These are phyloP conservation scores for Meira nashicola DNA, from an alignment of 1,284 basidiomycete genomes.

Conservation along the genomic window DNA sequence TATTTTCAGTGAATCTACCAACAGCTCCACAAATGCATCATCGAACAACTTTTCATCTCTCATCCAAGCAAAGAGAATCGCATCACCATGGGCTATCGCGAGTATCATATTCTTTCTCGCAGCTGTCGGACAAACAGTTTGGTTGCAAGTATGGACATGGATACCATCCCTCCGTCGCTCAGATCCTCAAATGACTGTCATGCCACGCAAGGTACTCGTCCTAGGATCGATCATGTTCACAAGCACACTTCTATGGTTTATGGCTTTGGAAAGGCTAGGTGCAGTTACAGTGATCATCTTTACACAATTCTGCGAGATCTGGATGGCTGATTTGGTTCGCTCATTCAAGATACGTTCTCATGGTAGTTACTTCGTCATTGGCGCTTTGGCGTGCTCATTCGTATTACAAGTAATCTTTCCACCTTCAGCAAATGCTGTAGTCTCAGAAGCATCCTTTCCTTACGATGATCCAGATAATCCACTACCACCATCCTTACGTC, in stretches of 20 bases:
- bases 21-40: neutral
- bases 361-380: constrained; percentile 10
- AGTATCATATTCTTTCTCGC: constrained; percentile 34
- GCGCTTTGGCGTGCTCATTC: constrained; percentile 9
- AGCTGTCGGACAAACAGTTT: constrained; percentile 28
- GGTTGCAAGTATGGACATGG: constrained; percentile 48
- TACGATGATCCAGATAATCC: constrained; percentile 24
- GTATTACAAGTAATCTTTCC: constrained; percentile 7
- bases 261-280: constrained; percentile 39
- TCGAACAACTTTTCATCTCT: neutral
- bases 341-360: constrained; percentile 21
- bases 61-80: neutral
- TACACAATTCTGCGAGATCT: constrained; percentile 50
- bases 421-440: neutral
- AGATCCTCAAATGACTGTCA: constrained; percentile 22
- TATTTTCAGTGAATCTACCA: neutral
- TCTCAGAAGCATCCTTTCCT: neutral
- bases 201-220: constrained; percentile 26
- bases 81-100: constrained; percentile 39
- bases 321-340: constrained; percentile 40
- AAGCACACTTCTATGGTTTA: constrained; percentile 44
- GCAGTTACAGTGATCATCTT: constrained; percentile 46
- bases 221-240: constrained; percentile 32
- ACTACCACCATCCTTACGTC: constrained; percentile 27
- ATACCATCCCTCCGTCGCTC: constrained; percentile 22